Conservation (phyloP, 2,329 filamentous ascomycete genomes). For the Botryotinia convoluta region DNA sequence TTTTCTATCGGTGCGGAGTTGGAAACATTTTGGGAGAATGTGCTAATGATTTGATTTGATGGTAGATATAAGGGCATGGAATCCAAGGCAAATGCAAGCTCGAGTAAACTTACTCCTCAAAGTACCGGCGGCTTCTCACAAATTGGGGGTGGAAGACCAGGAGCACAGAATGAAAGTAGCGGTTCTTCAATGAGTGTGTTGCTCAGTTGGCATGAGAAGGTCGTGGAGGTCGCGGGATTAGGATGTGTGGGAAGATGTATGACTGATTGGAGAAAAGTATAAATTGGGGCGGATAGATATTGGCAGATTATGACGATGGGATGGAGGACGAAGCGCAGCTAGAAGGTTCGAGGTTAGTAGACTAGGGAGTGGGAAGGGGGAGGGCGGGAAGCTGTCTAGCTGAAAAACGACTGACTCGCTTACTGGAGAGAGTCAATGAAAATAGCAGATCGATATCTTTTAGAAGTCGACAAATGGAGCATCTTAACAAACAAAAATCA, state of each 20-base stretch:
- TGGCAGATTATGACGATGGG: background rate
- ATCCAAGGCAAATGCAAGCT: constrained; percentile 35
- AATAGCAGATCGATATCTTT: background rate
- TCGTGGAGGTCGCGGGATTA: constrained; percentile 87
- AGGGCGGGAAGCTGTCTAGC: background rate
- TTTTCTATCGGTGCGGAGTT: background rate
- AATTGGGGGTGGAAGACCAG: constrained; percentile 54
- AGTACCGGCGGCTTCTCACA: constrained; percentile 81
- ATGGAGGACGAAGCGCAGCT: background rate
- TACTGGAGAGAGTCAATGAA: background rate
- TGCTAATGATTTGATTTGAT: constrained; percentile 1
- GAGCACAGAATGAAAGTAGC: constrained; percentile 61
- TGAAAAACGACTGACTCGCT: background rate
- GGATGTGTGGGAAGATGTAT: constrained; percentile 92
- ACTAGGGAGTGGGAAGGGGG: background rate
- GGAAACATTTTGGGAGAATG: background rate
- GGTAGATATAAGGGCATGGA: constrained; percentile 88
- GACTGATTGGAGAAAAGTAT: constrained; percentile 93
- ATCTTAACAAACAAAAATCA: constrained; percentile 3
- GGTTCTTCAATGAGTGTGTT: constrained; percentile 93
- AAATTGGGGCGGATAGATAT: constrained; percentile 32
- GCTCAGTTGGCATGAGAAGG: constrained; percentile 98
- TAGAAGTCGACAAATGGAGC: background rate
- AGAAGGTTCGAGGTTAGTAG: background rate
- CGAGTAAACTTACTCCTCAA: constrained; percentile 62